Evolutionary conservation across 805 yeast genomes (phyloP), one percentile per base, ranked within the genome.

Genomic region (Lipomyces starkeyi): DNA sequence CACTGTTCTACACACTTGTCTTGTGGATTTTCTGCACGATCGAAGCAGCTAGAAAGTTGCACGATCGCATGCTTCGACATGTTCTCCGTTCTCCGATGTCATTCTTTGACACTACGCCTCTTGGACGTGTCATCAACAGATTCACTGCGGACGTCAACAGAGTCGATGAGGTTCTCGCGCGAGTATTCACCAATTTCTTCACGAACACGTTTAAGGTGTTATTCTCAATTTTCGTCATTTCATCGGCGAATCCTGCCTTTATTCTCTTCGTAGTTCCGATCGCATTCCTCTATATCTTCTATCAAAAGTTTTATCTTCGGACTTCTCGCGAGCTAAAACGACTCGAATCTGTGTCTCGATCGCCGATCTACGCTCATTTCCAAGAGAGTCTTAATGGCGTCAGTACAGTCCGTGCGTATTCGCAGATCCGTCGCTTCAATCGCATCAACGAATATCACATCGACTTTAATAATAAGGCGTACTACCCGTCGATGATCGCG

Each of bases 71-170:
- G 97, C 86, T 93, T 3, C 78, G 78, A 22, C 78, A 85, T 63
- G 95, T 93, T 9, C 79, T 93, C 68, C 84, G 93, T 71, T 95
- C 97, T 0, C 97, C 97, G 70, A 93, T 93, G 98, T 85, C 91
- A 37, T 93, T 93, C 77, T 93, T 93, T 76, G 98, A 93, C 79
- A 91, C 97, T 1, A 93, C 98, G 0, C 98, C 98, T 64, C 86
- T 93, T 70, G 98, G 98, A 43, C 85, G 98, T 80, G 86, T 93
- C 67, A 82, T 93, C 78, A 93, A 93, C 81, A 83, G 98, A 78
- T 93, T 93, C 76, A 91, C 97, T 1, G 91, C 87, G 77, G 98
- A 93, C 82, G 86, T 93, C 61, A 91, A 91, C 79, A 90, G 91
- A 77, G 87, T 93, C 69, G 98, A 93, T 79, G 97, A 91, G 76